These are phyloP conservation scores for Acacia confusa DNA, from an alignment of 306 rosid genomes.

Conservation along the genomic window DNA sequence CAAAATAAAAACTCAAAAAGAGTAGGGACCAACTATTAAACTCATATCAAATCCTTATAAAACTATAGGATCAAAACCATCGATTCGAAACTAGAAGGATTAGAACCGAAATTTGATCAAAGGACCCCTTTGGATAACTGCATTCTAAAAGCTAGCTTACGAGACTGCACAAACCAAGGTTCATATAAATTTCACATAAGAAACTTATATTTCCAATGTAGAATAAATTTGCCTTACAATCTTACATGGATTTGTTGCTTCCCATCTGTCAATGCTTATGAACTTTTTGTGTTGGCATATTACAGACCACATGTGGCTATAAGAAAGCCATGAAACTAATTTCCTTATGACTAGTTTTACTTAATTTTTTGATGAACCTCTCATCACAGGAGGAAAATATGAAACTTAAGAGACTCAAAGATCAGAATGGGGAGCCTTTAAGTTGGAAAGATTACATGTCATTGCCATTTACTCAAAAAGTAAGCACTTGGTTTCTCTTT, in stretches of 20 bases:
- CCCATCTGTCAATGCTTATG: background rate
- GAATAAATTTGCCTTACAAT: background rate
- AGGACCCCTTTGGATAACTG: background rate
- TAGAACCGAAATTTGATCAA: too few species aligned
- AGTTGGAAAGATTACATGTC: slow-evolving; percentile 85
- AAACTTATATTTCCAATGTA: background rate
- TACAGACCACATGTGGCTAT: background rate
- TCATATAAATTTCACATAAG: background rate
- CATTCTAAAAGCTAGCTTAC: background rate
- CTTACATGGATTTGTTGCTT: background rate
- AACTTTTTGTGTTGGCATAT: background rate
- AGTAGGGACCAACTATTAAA: too few species aligned
- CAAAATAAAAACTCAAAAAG: too few species aligned
- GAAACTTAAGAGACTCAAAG: slow-evolving; percentile 66
- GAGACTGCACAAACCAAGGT: background rate
- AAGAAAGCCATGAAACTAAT: background rate
- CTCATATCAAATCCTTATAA: too few species aligned
- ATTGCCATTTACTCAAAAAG: slow-evolving; percentile 83
- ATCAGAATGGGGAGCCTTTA: slow-evolving; percentile 65
- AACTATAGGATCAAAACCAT: too few species aligned
- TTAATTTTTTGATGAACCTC: slow-evolving; percentile 27
- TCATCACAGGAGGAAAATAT: slow-evolving; percentile 75
- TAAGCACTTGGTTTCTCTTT: slow-evolving; percentile 36
- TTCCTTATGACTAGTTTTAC: slow-evolving; percentile 6
- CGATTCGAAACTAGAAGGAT: too few species aligned